These are phyloP conservation scores for Nadsonia commutata DNA, from an alignment of 1,139 yeast species.

Conservation along the genomic window DNA sequence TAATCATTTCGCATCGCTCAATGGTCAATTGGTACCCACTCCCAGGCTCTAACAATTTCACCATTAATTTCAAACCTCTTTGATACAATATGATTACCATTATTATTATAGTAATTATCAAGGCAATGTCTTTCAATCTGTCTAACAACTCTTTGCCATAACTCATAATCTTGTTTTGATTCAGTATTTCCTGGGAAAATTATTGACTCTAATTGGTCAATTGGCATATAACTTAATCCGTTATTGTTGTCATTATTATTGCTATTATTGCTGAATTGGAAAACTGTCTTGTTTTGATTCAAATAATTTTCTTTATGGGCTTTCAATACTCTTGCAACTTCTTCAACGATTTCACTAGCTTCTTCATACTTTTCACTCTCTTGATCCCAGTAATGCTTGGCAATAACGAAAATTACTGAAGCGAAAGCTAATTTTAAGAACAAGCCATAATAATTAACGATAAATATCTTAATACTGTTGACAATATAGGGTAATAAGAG, in stretches of 20 bases:
- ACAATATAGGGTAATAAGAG: neutral
- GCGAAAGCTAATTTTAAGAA: neutral
- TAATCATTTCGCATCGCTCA: no score
- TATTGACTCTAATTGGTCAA: neutral
- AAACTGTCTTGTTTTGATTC: neutral
- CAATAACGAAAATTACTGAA: neutral
- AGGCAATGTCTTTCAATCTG: neutral
- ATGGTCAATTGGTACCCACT: no score
- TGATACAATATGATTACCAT: neutral
- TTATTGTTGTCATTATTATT: neutral
- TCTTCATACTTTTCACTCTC: neutral
- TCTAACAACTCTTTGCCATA: neutral
- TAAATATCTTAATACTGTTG: neutral
- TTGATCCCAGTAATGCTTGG: neutral
- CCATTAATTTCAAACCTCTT: neutral
- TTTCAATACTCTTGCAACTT: neutral
- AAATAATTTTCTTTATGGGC: neutral
- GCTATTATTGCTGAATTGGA: neutral
- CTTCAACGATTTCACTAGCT: neutral
- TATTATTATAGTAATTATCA: neutral
- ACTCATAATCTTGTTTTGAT: neutral
- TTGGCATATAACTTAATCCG: neutral
- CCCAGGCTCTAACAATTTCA: neutral
- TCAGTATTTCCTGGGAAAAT: neutral
- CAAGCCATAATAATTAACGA: neutral